Percentiles rank a stretch among this genome's conserved stretches.
Conservation (phyloP, 2,329 filamentous ascomycete species). For the Aspergillus costaricaensis region DNA sequence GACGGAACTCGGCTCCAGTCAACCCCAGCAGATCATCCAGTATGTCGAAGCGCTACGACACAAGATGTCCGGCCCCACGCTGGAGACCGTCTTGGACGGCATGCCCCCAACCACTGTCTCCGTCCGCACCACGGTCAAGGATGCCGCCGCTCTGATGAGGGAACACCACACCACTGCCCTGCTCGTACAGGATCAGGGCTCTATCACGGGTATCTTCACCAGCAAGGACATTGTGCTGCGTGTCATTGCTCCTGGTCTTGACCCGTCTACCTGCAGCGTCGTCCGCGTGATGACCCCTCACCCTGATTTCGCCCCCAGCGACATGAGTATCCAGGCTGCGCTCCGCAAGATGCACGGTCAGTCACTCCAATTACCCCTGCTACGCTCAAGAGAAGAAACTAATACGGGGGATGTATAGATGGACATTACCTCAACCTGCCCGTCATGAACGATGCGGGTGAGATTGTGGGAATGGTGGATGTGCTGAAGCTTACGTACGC, state of each 20-base stretch:
- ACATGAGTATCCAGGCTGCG: conserved; percentile 98
- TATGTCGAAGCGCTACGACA: conserved; percentile 93
- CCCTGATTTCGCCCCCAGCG: conserved; percentile 95
- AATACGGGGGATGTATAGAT: conserved; percentile 56
- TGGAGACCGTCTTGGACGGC: conserved; percentile 91
- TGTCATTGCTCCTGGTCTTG: conserved; percentile 93
- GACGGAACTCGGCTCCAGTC: conserved; percentile 90
- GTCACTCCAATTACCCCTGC: conserved; percentile 34
- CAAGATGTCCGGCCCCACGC: conserved; percentile 97
- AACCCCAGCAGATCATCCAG: conserved; percentile 98
- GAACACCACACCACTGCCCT: conserved; percentile 98
- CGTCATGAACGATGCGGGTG: conserved; percentile 95
- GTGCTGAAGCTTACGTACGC: conserved; percentile 98
- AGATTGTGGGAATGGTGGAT: conserved; percentile 99
- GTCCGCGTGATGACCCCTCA: conserved; percentile 99
- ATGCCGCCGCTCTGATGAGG: conserved; percentile 95
- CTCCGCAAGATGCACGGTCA: conserved; percentile 98
- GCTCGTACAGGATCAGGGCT: conserved; percentile 92
- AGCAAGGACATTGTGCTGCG: conserved; percentile 98
- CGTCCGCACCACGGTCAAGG: conserved; percentile 92
- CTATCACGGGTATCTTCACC: conserved; percentile 98
- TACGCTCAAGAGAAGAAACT: neutral
- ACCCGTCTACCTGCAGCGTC: conserved; percentile 93
- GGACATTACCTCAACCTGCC: conserved; percentile 97
- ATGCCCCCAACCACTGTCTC: conserved; percentile 92